Evolutionary conservation across 164 flowering plant species (phyloP).

Genomic region (Piper longum): DNA sequence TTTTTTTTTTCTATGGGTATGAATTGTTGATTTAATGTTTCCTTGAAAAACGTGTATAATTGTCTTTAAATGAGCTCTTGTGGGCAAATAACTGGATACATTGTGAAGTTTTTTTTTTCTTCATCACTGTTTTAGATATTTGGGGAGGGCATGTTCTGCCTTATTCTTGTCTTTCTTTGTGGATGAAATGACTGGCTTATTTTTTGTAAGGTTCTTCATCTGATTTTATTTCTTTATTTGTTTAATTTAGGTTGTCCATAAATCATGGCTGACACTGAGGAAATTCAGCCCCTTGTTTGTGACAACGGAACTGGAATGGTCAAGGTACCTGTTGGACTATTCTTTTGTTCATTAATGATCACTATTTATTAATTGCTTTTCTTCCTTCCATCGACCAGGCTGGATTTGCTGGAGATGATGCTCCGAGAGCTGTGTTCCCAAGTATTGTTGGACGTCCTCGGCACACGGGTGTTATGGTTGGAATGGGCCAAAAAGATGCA

Average conservation of each 20-base stretch:
- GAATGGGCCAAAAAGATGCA: constrained; percentile 58
- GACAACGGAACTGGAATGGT: constrained; percentile 9
- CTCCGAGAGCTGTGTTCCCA: constrained; percentile 65
- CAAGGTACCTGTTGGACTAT: not conserved
- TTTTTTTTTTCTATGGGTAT: too few relatives aligned
- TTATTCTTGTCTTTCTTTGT: too few relatives aligned
- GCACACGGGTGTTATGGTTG: constrained; percentile 58
- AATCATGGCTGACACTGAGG: constrained; percentile 7
- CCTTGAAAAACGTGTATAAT: too few relatives aligned
- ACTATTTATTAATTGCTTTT: not conserved
- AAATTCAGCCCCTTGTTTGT: constrained; percentile 8
- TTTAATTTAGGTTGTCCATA: not conserved
- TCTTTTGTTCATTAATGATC: too few relatives aligned
- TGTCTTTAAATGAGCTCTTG: too few relatives aligned
- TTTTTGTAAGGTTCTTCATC: not conserved
- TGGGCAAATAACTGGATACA: too few relatives aligned
- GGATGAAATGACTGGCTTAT: too few relatives aligned
- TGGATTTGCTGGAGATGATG: constrained; percentile 72
- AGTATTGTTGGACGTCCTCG: constrained; percentile 55
- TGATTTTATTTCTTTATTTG: too few relatives aligned
- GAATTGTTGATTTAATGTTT: too few relatives aligned
- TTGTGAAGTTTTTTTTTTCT: too few relatives aligned
- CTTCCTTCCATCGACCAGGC: constrained; percentile 19
- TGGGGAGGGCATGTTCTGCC: too few relatives aligned
- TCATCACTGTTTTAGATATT: too few relatives aligned